Percentiles rank a stretch among this genome's conserved stretches.
Evolutionary conservation across 225 moss, liverwort and hornwort species (phyloP).

Genomic region (Polytrichum commune): DNA sequence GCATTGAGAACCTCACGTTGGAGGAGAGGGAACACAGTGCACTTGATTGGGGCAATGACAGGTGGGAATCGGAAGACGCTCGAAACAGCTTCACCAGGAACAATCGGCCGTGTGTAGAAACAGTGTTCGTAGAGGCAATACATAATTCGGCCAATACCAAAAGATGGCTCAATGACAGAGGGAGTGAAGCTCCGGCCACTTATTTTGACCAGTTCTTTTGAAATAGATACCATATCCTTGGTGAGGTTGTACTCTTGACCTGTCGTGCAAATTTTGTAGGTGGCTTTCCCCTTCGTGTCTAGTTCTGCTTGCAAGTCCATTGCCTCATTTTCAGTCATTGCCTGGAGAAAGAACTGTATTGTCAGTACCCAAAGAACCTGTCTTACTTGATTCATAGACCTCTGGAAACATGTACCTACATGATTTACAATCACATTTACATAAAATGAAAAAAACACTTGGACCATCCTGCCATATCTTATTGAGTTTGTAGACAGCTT

Average conservation of each 20-base stretch:
- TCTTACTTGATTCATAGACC: no score
- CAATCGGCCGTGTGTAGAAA: constrained; percentile 75
- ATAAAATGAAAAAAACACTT: no score
- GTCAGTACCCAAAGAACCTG: no score
- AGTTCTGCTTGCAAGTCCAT: constrained; percentile 69
- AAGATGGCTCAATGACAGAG: constrained; percentile 92
- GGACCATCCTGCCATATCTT: no score
- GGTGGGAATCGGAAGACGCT: constrained; percentile 77
- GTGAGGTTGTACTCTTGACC: constrained; percentile 76
- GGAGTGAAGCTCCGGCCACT: constrained; percentile 74
- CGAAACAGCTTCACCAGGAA: constrained; percentile 65
- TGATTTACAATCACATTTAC: no score
- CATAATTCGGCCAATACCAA: constrained; percentile 93
- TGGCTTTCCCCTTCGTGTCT: constrained; percentile 57
- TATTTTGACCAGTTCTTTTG: constrained; percentile 42
- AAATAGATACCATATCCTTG: constrained; percentile 78
- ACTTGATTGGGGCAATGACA: constrained; percentile 84
- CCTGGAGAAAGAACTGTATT: constrained; percentile 27
- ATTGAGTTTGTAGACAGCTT: no score
- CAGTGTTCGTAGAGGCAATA: constrained; percentile 93
- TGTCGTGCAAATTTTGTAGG: constrained; percentile 64
- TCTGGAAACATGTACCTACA: no score
- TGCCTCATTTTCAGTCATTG: constrained; percentile 71
- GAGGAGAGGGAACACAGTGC: constrained; percentile 76
- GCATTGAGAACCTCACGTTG: constrained; percentile 65